Evolutionary conservation across 768 basidiomycete genomes (phyloP).

Genomic region (Tulasnella sp.): DNA sequence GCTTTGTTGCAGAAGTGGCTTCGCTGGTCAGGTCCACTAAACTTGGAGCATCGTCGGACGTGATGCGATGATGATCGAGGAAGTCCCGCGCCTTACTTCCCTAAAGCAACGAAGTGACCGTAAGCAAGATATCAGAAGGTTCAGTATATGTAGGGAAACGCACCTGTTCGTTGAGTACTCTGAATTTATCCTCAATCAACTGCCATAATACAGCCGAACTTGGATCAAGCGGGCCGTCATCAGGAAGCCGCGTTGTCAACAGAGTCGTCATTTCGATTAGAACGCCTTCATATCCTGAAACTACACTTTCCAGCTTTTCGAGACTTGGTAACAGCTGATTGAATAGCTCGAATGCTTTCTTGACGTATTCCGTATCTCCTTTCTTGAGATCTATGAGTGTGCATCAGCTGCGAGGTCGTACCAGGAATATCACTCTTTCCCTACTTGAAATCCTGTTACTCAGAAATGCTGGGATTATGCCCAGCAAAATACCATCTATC

Average conservation of each 20-base stretch:
- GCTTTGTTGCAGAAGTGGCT: background rate
- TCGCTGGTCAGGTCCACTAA: background rate
- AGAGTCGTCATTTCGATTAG: background rate
- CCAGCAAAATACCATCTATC: background rate
- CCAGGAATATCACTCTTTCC: background rate
- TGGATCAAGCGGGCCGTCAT: background rate
- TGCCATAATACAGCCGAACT: background rate
- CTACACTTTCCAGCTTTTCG: background rate
- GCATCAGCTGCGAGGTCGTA: background rate
- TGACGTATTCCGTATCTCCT: background rate
- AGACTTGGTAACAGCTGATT: background rate
- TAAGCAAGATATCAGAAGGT: background rate
- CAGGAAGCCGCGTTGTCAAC: background rate
- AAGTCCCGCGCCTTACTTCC: background rate
- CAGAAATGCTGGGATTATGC: background rate
- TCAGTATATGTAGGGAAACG: too few species aligned
- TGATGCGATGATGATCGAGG: background rate
- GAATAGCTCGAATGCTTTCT: background rate
- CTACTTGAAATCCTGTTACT: background rate
- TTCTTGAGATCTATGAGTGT: background rate
- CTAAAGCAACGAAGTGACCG: background rate
- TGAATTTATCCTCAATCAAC: background rate
- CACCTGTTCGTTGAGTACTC: background rate
- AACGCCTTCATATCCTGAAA: background rate
- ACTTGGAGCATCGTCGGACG: background rate